Base-by-base conservation (phyloP, 2,329 filamentous ascomycete species). In the Sarocladiaceae sp. region DNA sequence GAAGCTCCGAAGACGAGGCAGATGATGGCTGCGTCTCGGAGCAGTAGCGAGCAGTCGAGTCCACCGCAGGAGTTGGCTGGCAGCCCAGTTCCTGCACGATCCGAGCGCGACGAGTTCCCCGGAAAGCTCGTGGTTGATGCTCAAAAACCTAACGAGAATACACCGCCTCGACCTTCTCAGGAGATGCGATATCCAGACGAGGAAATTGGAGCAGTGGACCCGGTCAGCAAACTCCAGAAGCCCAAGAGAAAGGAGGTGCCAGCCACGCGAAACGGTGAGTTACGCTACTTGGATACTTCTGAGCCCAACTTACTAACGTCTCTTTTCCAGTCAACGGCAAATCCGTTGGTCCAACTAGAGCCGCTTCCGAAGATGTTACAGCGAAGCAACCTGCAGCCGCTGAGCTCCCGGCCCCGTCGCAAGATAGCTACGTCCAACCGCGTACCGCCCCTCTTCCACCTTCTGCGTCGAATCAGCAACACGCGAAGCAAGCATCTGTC, bases 1-100 rank as follows among this genome's bases (percentile, higher is more conserved):
- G 88, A 95, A 40, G 86, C 85, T 2, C 87, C 88, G 1, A 85
- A 82, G 62, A 76, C 72, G 55, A 78, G 76, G 54, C 74, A 70
- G 54, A 49, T 64, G 24, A 53, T 62, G 13, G 63, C 62, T 45
- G 61, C 68, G 3, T 65, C 70, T 45, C 68, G 63, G 51, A 55
- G 48, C 35, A 67, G 66, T 50, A 71, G 72, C 1, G 66, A 71
- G 45, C 66, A 63, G 9, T 58, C 71, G 1, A 62, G 59, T 43
- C 53, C 59, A 16, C 58, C 63, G 4, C 56, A 66, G 31, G 72
- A 63, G 16, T 27, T 43, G 4, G 16, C 18, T 15, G 40, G 40
- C 27, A 33, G 40, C 18, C 40, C 40, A 33, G 40, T 16, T 23
- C 40, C 18, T 11, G 4, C 37, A 27, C 37, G 23, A 18, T 4